Percentiles rank a stretch among this genome's conserved stretches.
These are phyloP conservation scores for Ilyonectria robusta DNA, from an alignment of 2,329 filamentous ascomycete species.

Conservation along the genomic window DNA sequence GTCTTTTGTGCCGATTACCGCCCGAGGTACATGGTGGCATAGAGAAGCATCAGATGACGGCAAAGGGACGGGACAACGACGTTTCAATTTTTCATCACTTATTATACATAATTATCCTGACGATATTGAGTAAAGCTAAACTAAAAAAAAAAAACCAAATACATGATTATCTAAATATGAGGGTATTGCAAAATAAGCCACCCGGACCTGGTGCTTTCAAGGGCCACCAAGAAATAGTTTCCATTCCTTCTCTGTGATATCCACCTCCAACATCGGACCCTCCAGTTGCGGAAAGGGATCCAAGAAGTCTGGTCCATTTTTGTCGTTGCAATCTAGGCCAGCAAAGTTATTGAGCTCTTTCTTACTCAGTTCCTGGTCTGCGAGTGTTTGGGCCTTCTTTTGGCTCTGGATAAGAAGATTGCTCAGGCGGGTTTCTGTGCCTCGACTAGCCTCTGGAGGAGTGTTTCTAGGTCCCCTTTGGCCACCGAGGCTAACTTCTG, in stretches of 20 bases:
- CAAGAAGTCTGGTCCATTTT: neutral
- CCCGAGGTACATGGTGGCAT: neutral
- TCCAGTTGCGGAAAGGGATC: neutral
- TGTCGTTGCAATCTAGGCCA: neutral
- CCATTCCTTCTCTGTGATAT: neutral
- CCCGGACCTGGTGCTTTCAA: too few relatives aligned
- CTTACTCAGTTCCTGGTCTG: neutral
- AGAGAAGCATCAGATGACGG: neutral
- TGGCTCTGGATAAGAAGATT: neutral
- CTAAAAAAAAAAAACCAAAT: too few relatives aligned
- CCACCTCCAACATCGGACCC: neutral
- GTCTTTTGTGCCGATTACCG: too few relatives aligned
- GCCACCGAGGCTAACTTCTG: neutral
- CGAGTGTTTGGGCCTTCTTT: neutral
- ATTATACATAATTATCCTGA: neutral
- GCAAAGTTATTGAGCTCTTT: neutral
- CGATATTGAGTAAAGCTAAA: too few relatives aligned
- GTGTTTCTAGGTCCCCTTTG: neutral
- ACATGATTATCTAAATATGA: neutral
- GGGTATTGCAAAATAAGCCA: too few relatives aligned
- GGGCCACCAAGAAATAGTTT: neutral
- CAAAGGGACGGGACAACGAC: neutral
- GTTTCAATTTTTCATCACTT: neutral
- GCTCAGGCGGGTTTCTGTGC: neutral
- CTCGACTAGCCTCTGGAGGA: neutral